Conservation (phyloP, 306 rosid species). For the Cucumis hystrix region DNA sequence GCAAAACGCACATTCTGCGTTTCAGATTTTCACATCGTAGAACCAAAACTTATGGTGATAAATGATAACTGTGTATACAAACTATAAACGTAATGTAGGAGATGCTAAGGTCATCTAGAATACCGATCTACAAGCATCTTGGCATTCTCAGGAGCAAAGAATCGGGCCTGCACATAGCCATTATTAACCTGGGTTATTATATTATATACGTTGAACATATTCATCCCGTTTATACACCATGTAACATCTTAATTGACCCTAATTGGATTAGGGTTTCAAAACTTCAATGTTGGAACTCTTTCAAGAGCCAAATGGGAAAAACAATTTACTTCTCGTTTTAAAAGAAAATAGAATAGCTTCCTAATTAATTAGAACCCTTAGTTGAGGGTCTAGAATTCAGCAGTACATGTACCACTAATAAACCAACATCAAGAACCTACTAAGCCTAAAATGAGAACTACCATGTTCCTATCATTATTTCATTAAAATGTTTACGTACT, state of each 20-base stretch:
- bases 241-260: background rate
- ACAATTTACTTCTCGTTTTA: background rate
- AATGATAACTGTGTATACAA: background rate
- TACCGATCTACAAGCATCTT: conserved; percentile 75
- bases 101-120: conserved; percentile 19
- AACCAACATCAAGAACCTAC: background rate
- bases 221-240: background rate
- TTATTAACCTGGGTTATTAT: background rate
- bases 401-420: background rate
- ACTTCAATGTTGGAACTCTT: background rate
- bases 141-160: conserved; percentile 79
- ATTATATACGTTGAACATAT: background rate
- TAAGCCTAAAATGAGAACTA: background rate
- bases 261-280: background rate
- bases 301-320: background rate
- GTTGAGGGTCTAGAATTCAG: background rate
- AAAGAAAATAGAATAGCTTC: background rate
- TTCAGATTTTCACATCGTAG: background rate
- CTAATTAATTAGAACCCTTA: background rate
- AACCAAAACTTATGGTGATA: background rate
- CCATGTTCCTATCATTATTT: background rate
- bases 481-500: background rate
- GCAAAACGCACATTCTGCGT: background rate
- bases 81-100: background rate
- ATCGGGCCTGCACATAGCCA: conserved; percentile 53